Evolutionary conservation across 2,329 filamentous ascomycete species (phyloP), one percentile per base, ranked within the genome.

Genomic region (Apiospora saccharicola): DNA sequence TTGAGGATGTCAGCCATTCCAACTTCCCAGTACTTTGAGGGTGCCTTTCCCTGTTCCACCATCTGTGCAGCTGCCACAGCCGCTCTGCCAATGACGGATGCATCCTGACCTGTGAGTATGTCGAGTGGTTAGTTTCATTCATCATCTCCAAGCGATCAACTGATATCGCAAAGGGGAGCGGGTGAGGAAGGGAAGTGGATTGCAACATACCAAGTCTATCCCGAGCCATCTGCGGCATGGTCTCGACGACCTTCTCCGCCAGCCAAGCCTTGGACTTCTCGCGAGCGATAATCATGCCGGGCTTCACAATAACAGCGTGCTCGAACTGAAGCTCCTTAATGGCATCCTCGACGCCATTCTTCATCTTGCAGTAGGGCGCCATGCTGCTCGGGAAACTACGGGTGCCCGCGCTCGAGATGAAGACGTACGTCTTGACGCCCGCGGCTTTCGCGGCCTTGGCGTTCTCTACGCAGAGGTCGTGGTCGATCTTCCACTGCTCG

Each of bases 401-500:
- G 0, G 84, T 87, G 71, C 88, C 88, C 0, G 78, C 84, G 30
- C 88, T 86, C 0, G 92, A 95, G 71, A 97, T 87, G 75, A 97
- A 91, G 26, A 98, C 91, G 79, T 93, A 97, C 1, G 92, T 92
- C 75, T 90, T 90, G 14, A 90, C 88, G 49, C 94, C 94, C 0
- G 91, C 90, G 4, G 88, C 88, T 79, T 92, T 94, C 61, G 95
- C 94, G 0, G 93, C 91, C 73, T 89, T 88, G 5, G 94, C 95
- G 37, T 97, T 86, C 75, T 92, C 91, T 69, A 97, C 82, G 82
- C 97, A 97, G 67, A 98, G 86, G 79, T 96, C 94, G 80, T 95
- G 90, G 84, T 98, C 96, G 75, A 98, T 93, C 79, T 93, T 93
- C 84, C 94, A 93, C 83, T 98, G 96, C 74, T 91, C 90, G 41